These are phyloP conservation scores for Avena insularis DNA, from an alignment of 176 grass and related monocot species.

Conservation along the genomic window DNA sequence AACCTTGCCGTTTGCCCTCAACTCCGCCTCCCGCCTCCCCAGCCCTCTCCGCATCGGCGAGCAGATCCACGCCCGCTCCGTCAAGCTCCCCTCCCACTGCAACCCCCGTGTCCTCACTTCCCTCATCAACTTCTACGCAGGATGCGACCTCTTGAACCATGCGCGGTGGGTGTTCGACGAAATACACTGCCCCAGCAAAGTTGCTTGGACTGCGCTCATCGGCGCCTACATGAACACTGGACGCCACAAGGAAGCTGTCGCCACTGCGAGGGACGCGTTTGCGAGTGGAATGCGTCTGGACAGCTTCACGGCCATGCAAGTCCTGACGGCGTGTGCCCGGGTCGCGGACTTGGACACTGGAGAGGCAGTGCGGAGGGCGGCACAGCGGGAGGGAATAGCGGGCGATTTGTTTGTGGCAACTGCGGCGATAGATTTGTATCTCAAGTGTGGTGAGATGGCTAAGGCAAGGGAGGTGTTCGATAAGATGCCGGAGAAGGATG, in stretches of 20 bases:
- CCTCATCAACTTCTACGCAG: conserved; percentile 49
- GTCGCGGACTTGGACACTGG: conserved; percentile 45
- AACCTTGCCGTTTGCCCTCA: conserved; percentile 62
- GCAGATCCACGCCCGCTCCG: conserved; percentile 50
- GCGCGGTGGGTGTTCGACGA: conserved; percentile 64
- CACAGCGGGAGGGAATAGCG: conserved; percentile 28
- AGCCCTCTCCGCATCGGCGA: conserved; percentile 31
- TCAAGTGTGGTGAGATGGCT: conserved; percentile 61
- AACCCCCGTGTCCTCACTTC: conserved; percentile 56
- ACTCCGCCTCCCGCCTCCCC: conserved; percentile 55
- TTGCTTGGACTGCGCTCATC: conserved; percentile 69
- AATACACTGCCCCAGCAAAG: conserved; percentile 46
- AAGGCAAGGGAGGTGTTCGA: conserved; percentile 61
- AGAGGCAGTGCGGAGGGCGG: conserved; percentile 43
- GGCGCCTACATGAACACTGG: conserved; percentile 46
- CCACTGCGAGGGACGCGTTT: conserved; percentile 17
- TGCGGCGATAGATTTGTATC: conserved; percentile 53
- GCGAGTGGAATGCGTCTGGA: conserved; percentile 45
- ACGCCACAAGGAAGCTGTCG: conserved; percentile 14
- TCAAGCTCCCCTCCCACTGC: conserved; percentile 53
- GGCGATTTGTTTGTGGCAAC: conserved; percentile 50
- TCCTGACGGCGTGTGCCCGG: conserved; percentile 49
- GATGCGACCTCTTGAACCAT: conserved; percentile 39
- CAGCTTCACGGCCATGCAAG: conserved; percentile 39
- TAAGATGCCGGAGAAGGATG: conserved; percentile 49